phyloP scores from a whole-genome alignment of 257 asterid species.

The Solanum boliviense region DNA sequence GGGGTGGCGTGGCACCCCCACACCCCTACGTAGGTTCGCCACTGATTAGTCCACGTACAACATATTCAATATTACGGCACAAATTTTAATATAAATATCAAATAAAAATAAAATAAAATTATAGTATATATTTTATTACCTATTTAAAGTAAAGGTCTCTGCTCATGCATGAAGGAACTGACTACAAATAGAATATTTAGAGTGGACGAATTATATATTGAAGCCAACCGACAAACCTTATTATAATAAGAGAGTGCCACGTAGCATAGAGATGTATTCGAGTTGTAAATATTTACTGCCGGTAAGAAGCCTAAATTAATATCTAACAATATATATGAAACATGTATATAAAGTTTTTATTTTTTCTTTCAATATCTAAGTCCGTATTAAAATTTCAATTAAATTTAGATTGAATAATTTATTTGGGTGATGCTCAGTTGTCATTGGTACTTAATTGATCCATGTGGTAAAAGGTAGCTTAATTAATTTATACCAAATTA shows the following conservation, averaged over 20 bases:
- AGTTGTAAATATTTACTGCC: neutral
- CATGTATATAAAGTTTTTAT: neutral
- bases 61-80: neutral
- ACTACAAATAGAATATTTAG: neutral
- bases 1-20: too few relatives aligned
- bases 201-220: neutral
- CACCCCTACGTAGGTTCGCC: too few relatives aligned
- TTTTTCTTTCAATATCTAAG: too few relatives aligned
- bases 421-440: too few relatives aligned
- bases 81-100: too few relatives aligned
- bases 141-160: neutral
- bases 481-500: too few relatives aligned
- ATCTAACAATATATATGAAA: neutral
- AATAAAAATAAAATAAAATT: too few relatives aligned
- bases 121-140: too few relatives aligned
- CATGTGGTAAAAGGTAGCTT: too few relatives aligned
- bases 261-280: neutral
- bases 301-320: neutral
- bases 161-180: neutral
- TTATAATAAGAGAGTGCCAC: neutral
- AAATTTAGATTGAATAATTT: too few relatives aligned
- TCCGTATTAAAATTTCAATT: too few relatives aligned
- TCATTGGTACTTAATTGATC: too few relatives aligned
- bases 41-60: neutral
- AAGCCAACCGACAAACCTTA: neutral